Evolutionary conservation across 768 basidiomycete species (phyloP), one percentile per base, ranked within the genome.

Genomic region (Fistulinella prunicolor): DNA sequence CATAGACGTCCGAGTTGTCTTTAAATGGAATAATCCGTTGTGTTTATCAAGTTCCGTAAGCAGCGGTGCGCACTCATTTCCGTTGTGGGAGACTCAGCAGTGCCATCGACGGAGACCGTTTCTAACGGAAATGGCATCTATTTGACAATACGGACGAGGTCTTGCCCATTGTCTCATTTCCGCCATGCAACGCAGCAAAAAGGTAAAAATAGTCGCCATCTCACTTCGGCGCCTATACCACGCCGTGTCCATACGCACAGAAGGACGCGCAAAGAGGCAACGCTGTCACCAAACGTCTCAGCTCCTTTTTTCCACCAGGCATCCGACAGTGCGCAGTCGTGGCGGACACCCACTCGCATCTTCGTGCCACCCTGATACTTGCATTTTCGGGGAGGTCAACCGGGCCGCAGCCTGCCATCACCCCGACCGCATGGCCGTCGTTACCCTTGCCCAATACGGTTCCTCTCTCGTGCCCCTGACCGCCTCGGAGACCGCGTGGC

Each of bases 381-480:
- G 35, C n/a, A 12, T 42, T 43, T 34, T 29, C 44, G 22, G 24
- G 32, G 16, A 9, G 13, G 28, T 26, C 36, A 51, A 49, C n/a
- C n/a, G n/a, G n/a, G n/a, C 40, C 45, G 24, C 28, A 19, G 38
- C 50, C 21, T 42, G 32, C 76, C 78, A 34, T 64, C 57, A 64
- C 20, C 17, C 21, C 26, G 21, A 19, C 46, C 38, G 36, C 56
- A 62, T 60, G 34, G 44, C 50, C 23, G 6, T 41, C 43, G 41
- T 66, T 63, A 55, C 78, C 71, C 34, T 70, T 63, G 43, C 51
- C 63, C 60, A 68, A 48, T 64, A 70, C 20, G 14, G 47, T 38
- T 53, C 56, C 19, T 68, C 68, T 23, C 34, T 22, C 19, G 67
- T 65, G 28, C 50, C 64, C 47, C 50, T 50, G 43, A 68, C 58